phyloP scores from a whole-genome alignment of 345 rosid species.

The Diplotaxis tenuifolia region DNA sequence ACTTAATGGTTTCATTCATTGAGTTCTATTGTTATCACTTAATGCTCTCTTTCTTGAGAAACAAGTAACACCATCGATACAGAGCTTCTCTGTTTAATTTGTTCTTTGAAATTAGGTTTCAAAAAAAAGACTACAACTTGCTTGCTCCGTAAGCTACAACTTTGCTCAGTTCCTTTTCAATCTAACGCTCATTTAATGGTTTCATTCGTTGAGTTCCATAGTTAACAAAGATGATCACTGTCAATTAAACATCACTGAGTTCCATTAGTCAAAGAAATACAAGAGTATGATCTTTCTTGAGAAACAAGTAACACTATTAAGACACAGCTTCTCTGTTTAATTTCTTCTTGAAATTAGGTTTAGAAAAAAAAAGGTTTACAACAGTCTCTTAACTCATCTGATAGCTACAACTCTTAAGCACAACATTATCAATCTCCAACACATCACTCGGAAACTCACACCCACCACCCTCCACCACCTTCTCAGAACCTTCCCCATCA shows the following conservation, averaged over 20 bases:
- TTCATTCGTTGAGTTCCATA: no score
- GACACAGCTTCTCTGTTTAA: background rate
- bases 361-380: background rate
- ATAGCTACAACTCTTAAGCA: constrained; percentile 55
- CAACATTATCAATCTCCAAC: constrained; percentile 63
- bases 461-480: constrained; percentile 13
- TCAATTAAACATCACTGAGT: background rate
- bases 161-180: no score
- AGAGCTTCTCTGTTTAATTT: no score
- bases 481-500: constrained; percentile 16
- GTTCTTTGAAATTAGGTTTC: no score
- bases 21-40: background rate
- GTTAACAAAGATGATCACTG: background rate
- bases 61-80: no score
- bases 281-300: background rate
- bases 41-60: no score
- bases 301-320: background rate
- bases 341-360: background rate
- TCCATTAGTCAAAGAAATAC: background rate
- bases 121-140: no score
- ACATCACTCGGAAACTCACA: constrained; percentile 64
- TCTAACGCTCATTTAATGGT: no score
- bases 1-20: no score
- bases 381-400: constrained; percentile 22
- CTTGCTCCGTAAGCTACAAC: no score